These are phyloP conservation scores for Umbellularia californica DNA, from an alignment of 164 flowering plant genomes.

Conservation along the genomic window DNA sequence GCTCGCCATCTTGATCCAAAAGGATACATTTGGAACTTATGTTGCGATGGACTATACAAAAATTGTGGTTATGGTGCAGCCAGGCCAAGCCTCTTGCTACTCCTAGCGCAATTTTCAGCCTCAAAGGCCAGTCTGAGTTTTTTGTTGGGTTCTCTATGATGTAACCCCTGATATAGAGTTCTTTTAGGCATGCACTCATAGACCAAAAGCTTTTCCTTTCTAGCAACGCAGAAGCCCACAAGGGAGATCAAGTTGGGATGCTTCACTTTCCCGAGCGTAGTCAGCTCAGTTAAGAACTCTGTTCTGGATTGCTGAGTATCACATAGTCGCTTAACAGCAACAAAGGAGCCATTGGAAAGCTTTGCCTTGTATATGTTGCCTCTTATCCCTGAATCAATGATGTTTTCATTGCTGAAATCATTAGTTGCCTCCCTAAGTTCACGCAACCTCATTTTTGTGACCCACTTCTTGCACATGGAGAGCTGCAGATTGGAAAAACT, in stretches of 20 bases:
- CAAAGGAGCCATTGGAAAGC: constrained; percentile 42
- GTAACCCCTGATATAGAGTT: constrained; percentile 45
- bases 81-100: constrained; percentile 73
- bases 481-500: constrained; percentile 40
- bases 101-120: constrained; percentile 53
- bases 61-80: constrained; percentile 77
- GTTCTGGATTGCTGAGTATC: constrained; percentile 61
- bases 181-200: constrained; percentile 60
- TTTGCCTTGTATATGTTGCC: constrained; percentile 33
- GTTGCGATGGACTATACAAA: constrained; percentile 68
- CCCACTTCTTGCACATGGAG: constrained; percentile 19
- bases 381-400: neutral
- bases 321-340: constrained; percentile 60
- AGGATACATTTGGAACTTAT: constrained; percentile 73
- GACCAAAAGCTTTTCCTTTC: constrained; percentile 55
- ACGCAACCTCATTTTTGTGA: constrained; percentile 16
- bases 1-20: constrained; percentile 49
- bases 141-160: constrained; percentile 21
- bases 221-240: constrained; percentile 55
- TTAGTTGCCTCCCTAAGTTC: no score
- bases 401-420: no score
- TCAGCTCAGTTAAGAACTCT: constrained; percentile 60
- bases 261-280: constrained; percentile 51
- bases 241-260: constrained; percentile 62
- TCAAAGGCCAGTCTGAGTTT: constrained; percentile 50